These are phyloP conservation scores for Orobanche coerulescens DNA, from an alignment of 257 asterid genomes.

Conservation along the genomic window DNA sequence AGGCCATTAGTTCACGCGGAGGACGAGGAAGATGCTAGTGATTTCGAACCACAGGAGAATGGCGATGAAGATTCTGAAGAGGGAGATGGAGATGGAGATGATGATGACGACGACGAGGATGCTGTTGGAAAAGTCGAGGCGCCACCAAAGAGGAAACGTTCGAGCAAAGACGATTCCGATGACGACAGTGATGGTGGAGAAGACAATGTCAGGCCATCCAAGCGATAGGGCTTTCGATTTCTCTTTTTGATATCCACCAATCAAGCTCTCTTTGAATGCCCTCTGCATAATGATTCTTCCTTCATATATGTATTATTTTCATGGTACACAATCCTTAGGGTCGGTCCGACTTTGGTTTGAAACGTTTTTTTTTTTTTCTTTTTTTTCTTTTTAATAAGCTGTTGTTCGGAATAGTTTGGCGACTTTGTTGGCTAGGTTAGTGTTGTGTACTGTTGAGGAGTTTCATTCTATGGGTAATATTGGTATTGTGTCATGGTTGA, in stretches of 20 bases:
- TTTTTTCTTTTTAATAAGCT: too few relatives aligned
- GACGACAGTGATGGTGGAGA: conserved; percentile 58
- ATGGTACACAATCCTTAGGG: conserved; percentile 29
- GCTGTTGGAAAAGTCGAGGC: conserved; percentile 46
- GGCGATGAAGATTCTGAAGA: conserved; percentile 50
- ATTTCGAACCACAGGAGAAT: conserved; percentile 74
- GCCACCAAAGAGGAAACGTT: conserved; percentile 72
- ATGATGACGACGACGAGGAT: conserved; percentile 38
- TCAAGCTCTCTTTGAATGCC: too few relatives aligned
- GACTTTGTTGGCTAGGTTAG: conserved; percentile 14
- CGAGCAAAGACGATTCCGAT: conserved; percentile 51
- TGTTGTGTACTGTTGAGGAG: conserved; percentile 1
- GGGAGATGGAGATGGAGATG: conserved; percentile 47
- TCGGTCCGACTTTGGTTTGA: conserved; percentile 20
- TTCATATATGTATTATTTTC: too few relatives aligned
- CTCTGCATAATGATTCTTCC: too few relatives aligned
- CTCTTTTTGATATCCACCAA: not conserved
- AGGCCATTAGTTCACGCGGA: conserved; percentile 71
- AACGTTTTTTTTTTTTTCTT: too few relatives aligned
- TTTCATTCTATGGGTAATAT: conserved; percentile 15
- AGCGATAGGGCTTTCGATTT: conserved; percentile 40
- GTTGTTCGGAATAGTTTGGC: conserved; percentile 1
- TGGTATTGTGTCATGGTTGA: not conserved
- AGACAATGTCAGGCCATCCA: conserved; percentile 74
- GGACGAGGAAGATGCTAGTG: conserved; percentile 86